phyloP scores from a whole-genome alignment of 179 eudicot genomes.

The Silene coronaria region DNA sequence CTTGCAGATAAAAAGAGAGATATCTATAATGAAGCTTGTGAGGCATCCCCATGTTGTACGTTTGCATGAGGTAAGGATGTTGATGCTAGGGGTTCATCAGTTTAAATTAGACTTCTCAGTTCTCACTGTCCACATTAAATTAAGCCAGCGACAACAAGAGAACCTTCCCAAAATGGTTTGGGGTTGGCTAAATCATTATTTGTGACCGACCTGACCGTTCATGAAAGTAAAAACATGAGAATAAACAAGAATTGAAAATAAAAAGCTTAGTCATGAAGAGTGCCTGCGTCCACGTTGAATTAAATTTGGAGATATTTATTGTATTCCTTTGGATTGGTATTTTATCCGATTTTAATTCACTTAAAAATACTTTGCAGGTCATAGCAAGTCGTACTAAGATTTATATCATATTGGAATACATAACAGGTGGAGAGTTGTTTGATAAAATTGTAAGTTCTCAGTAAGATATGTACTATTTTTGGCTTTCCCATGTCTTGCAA shows the following conservation, averaged over 20 bases:
- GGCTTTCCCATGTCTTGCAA: neutral
- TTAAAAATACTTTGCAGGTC: conserved; percentile 48
- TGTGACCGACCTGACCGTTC: neutral
- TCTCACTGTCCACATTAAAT: neutral
- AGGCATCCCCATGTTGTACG: conserved; percentile 95
- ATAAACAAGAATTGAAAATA: too few relatives aligned
- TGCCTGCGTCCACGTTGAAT: too few relatives aligned
- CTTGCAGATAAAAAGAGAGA: conserved; percentile 85
- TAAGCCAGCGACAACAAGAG: neutral
- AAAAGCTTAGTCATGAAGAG: too few relatives aligned
- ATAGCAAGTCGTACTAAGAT: conserved; percentile 89
- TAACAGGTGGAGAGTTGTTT: conserved; percentile 93
- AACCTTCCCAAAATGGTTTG: neutral
- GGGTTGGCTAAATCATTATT: neutral
- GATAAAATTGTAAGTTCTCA: conserved; percentile 78
- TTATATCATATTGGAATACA: conserved; percentile 84
- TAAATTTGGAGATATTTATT: neutral
- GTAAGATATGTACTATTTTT: neutral
- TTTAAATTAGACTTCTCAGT: neutral
- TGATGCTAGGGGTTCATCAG: conserved; percentile 7
- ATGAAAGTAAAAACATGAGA: too few relatives aligned
- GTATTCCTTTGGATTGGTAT: conserved; percentile 2
- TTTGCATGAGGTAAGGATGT: conserved; percentile 60
- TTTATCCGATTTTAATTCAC: neutral
- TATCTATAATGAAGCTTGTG: conserved; percentile 85